Conservation (phyloP, 768 basidiomycete species). For the Trametes elegans region DNA sequence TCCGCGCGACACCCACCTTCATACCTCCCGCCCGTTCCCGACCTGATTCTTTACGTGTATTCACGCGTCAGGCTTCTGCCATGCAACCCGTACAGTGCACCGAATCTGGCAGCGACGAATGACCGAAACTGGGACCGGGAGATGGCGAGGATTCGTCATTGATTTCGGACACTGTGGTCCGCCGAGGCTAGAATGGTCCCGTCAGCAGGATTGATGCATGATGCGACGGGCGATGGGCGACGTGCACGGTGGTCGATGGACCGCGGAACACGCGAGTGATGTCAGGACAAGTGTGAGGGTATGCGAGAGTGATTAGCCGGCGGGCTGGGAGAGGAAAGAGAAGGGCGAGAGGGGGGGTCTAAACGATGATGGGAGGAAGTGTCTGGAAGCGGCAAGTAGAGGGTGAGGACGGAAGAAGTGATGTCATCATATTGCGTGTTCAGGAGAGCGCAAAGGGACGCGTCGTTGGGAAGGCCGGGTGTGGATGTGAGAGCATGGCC, state of each 20-base stretch:
- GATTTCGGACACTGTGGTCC: not conserved
- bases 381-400: not conserved
- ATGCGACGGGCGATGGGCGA: not conserved
- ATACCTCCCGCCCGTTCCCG: not conserved
- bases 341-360: not conserved
- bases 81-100: constrained; percentile 9
- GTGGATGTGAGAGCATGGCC: too few species aligned
- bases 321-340: not conserved
- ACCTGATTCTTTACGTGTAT: constrained; percentile 3
- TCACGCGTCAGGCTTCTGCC: constrained; percentile 3
- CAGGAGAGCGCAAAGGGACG: not conserved
- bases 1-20: constrained; percentile 15
- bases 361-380: not conserved
- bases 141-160: not conserved
- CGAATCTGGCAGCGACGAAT: constrained; percentile 2
- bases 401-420: not conserved
- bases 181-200: too few species aligned
- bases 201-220: not conserved
- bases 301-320: not conserved
- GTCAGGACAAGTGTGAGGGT: not conserved
- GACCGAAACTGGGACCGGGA: not conserved
- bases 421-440: constrained; percentile 6
- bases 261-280: too few species aligned
- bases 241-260: not conserved
- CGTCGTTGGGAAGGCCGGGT: not conserved